A percentile compares a stretch with the other conserved stretches of the same genome.
phyloP scores from a whole-genome alignment of 306 rosid species.

The Medicago lupulina region DNA sequence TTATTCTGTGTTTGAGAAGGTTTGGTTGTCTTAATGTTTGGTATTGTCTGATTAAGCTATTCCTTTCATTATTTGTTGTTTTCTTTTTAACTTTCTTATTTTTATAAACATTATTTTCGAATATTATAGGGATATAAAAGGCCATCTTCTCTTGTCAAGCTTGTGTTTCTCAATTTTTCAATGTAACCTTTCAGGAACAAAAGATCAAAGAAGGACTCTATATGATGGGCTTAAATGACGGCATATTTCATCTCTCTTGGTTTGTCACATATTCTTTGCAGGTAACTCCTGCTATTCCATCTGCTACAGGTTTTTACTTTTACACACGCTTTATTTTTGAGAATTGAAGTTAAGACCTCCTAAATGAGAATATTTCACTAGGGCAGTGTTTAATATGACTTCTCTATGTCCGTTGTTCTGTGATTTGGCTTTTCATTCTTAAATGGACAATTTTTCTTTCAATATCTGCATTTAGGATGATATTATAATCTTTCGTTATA shows the following conservation, averaged over 20 bases:
- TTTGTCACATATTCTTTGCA: slow-evolving; percentile 86
- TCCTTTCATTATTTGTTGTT: slow-evolving; percentile 5
- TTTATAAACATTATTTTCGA: slow-evolving; percentile 8
- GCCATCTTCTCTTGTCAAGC: slow-evolving; percentile 30
- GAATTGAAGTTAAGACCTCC: slow-evolving; percentile 20
- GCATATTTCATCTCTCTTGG: slow-evolving; percentile 93
- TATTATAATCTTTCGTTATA: neutral
- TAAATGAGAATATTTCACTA: slow-evolving; percentile 11
- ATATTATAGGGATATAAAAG: slow-evolving; percentile 18
- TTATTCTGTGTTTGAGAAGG: slow-evolving; percentile 92
- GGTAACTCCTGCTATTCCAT: slow-evolving; percentile 54
- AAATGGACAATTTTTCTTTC: slow-evolving; percentile 5
- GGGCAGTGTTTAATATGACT: slow-evolving; percentile 6
- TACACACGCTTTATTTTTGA: neutral
- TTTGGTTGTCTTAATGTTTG: slow-evolving; percentile 46
- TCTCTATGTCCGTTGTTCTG: slow-evolving; percentile 11
- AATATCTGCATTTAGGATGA: neutral
- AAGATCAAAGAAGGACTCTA: slow-evolving; percentile 95
- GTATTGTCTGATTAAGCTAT: slow-evolving; percentile 41
- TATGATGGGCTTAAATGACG: slow-evolving; percentile 98
- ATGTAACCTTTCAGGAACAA: slow-evolving; percentile 72
- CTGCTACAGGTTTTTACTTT: slow-evolving; percentile 5
- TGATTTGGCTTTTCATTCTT: slow-evolving; percentile 30
- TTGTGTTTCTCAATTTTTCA: slow-evolving; percentile 40
- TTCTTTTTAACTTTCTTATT: neutral